A percentile compares a stretch with the other conserved stretches of the same genome.
These are phyloP conservation scores for Hirsutella rhossiliensis DNA, from an alignment of 2,329 filamentous ascomycete genomes.

Conservation along the genomic window DNA sequence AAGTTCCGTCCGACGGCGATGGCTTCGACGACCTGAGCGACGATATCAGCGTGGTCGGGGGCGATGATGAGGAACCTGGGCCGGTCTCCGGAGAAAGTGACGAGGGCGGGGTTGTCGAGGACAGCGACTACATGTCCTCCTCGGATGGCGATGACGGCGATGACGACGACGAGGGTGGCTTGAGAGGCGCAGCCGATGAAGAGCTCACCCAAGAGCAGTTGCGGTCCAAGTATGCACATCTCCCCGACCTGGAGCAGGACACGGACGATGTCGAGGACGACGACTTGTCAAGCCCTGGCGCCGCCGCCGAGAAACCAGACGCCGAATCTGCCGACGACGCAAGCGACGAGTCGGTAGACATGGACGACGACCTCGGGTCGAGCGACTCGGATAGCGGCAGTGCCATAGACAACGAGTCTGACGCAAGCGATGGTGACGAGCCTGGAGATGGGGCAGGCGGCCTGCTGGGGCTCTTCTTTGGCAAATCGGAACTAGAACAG, in stretches of 20 bases:
- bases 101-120: slow-evolving; percentile 26
- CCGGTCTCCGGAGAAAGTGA: slow-evolving; percentile 23
- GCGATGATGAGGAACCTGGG: slow-evolving; percentile 19
- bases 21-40: slow-evolving; percentile 36
- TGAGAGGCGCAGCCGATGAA: slow-evolving; percentile 43
- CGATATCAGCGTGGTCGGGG: slow-evolving; percentile 25
- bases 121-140: slow-evolving; percentile 44
- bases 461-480: slow-evolving; percentile 45
- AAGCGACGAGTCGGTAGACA: slow-evolving; percentile 54
- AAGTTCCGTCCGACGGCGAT: slow-evolving; percentile 31
- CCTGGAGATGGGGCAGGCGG: slow-evolving; percentile 32
- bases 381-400: slow-evolving; percentile 36
- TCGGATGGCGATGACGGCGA: slow-evolving; percentile 49
- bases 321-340: slow-evolving; percentile 31
- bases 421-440: slow-evolving; percentile 27
- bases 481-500: slow-evolving; percentile 42
- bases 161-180: slow-evolving; percentile 38
- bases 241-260: slow-evolving; percentile 35
- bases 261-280: slow-evolving; percentile 12
- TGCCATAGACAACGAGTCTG: slow-evolving; percentile 24
- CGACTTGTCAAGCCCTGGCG: slow-evolving; percentile 7
- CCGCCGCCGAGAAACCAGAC: slow-evolving; percentile 10
- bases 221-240: slow-evolving; percentile 53
- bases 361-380: slow-evolving; percentile 55
- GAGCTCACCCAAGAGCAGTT: slow-evolving; percentile 58